Evolutionary conservation across 2,329 filamentous ascomycete genomes (phyloP).

Genomic region (Nigrospora oryzae): DNA sequence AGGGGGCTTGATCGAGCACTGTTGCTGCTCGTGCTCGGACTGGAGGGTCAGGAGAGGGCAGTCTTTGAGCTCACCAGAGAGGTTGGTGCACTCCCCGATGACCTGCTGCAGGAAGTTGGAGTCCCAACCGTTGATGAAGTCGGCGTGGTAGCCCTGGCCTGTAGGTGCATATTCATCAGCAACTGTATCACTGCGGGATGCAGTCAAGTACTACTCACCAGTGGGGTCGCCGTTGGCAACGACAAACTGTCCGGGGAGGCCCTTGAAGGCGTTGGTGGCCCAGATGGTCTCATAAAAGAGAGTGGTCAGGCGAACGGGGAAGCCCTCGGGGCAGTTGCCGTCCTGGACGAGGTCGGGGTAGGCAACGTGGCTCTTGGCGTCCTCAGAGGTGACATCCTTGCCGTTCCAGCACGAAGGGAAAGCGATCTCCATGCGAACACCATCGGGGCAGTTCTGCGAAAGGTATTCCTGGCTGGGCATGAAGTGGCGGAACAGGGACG

Average conservation of each 20-base stretch:
- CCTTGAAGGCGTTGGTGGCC: conserved; percentile 58
- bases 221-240: conserved; percentile 71
- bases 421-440: conserved; percentile 74
- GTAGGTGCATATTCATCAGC: conserved; percentile 4
- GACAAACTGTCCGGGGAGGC: conserved; percentile 60
- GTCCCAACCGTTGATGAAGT: conserved; percentile 78
- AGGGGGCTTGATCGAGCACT: conserved; percentile 59
- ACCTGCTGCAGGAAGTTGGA: conserved; percentile 59
- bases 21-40: conserved; percentile 36
- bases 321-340: conserved; percentile 65
- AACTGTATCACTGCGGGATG: neutral
- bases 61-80: conserved; percentile 59
- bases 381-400: conserved; percentile 42
- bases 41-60: conserved; percentile 70
- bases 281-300: conserved; percentile 85
- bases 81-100: conserved; percentile 66
- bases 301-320: conserved; percentile 59
- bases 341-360: conserved; percentile 72
- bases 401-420: conserved; percentile 90
- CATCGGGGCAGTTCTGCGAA: conserved; percentile 74
- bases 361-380: conserved; percentile 61
- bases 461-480: conserved; percentile 73
- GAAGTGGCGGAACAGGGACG: conserved; percentile 72
- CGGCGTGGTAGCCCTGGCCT: conserved; percentile 71
- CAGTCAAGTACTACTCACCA: conserved; percentile 34